Evolutionary conservation across 2,329 filamentous ascomycete species (phyloP), one percentile per base, ranked within the genome.

Genomic region (Paraphaeosphaeria minitans): DNA sequence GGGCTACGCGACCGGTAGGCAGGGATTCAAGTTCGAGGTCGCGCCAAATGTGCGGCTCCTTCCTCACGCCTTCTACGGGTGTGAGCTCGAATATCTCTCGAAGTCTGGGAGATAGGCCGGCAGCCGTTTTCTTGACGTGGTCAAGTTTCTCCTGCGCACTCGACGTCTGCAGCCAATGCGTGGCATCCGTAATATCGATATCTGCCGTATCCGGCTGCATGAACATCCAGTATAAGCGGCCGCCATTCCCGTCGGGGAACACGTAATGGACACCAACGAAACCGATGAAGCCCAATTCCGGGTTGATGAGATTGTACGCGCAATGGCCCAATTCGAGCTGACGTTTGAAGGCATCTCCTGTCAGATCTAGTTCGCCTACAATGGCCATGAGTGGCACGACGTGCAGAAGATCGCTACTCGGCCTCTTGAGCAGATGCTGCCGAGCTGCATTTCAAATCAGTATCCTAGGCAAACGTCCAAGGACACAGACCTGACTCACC

Each of bases 31-130:
- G 47, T 21, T 59, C 57, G 21, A 59, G 19, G 35, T 59, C 57
- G 22, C 57, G 53, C 47, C 47, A 59, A n/a, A 59, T 37, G 48
- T 59, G 57, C 42, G n/a, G 53, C 33, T 59, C 47, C 10, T 56
- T 16, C 10, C 53, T 29, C 22, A 56, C 41, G 2, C 29, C 19
- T n/a, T 59, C 57, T 2, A 45, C 22, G 1, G 27, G n/a, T 2
- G 57, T 62, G 49, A 57, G 24, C 13, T 57, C 56, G 46, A 62
- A 59, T 37, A 62, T 52, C 24, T 57, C 59, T 19, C 56, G 59
- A 9, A 62, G 47, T 41, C 59, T 45, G 14, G 49, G 56, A 4
- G 53, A n/a, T 3, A 57, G 45, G 22, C 33, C 33, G 43, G 19
- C 21, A n/a, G 37, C 33, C 19, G 24, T 35, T 22, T 59, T 57